These are phyloP conservation scores for Leptosphaerulina australis DNA, from an alignment of 2,329 filamentous ascomycete genomes.

Conservation along the genomic window DNA sequence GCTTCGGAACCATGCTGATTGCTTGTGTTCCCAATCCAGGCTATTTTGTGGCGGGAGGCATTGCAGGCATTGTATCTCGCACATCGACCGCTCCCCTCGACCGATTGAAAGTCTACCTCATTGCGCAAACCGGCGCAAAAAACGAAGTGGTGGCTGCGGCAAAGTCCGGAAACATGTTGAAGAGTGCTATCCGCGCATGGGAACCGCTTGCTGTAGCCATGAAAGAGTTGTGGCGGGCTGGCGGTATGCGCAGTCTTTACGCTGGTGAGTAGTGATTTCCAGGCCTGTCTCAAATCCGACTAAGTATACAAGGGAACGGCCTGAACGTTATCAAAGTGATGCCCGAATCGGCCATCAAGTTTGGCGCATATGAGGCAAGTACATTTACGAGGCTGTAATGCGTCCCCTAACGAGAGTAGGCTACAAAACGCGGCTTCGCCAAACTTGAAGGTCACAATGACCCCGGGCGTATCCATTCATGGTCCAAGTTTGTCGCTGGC, in stretches of 20 bases:
- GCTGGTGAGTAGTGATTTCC: conserved; percentile 68
- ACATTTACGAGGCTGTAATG: not conserved
- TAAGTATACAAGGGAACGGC: conserved; percentile 73
- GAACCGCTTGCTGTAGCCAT: conserved; percentile 75
- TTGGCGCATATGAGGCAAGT: conserved; percentile 86
- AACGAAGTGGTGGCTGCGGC: conserved; percentile 67
- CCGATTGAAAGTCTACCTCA: conserved; percentile 94
- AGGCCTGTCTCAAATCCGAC: not conserved
- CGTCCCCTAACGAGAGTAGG: conserved; percentile 53
- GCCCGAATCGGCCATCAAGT: conserved; percentile 98
- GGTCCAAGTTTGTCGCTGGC: conserved; percentile 88
- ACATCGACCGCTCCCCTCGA: conserved; percentile 96
- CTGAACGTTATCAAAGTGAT: conserved; percentile 97
- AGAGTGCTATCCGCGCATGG: conserved; percentile 68
- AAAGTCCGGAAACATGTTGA: conserved; percentile 70
- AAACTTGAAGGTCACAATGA: conserved; percentile 87
- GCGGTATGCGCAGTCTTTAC: conserved; percentile 88
- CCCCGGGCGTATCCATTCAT: conserved; percentile 75
- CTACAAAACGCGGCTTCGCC: conserved; percentile 85
- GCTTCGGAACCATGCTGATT: conserved; percentile 59
- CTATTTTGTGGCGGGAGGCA: conserved; percentile 95
- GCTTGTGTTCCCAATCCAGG: conserved; percentile 79
- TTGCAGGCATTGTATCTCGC: conserved; percentile 92
- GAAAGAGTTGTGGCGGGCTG: conserved; percentile 80
- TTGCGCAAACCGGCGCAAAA: conserved; percentile 78